These are phyloP conservation scores for Agrocybe pediades DNA, from an alignment of 768 basidiomycete genomes.

Conservation along the genomic window DNA sequence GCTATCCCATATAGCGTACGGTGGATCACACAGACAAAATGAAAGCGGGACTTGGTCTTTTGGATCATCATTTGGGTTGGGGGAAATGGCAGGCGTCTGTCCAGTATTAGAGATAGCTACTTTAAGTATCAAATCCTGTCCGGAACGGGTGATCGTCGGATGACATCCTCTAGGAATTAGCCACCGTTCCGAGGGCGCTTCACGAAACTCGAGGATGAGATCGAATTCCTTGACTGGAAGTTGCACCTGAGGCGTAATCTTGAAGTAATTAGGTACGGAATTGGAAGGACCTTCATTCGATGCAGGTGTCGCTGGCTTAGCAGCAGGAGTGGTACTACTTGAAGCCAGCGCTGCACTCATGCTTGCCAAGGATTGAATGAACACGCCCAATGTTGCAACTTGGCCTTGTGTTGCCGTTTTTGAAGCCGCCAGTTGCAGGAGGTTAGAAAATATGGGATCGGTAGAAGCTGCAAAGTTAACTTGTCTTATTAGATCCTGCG, in stretches of 20 bases:
- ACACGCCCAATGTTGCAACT: slow-evolving; percentile 65
- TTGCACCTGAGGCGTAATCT: slow-evolving; percentile 10
- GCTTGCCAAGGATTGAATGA: slow-evolving; percentile 67
- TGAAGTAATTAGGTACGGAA: slow-evolving; percentile 6
- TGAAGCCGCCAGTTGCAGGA: slow-evolving; percentile 65
- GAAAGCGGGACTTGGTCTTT: slow-evolving; percentile 29
- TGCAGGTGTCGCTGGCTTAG: slow-evolving; percentile 7
- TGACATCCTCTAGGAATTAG: slow-evolving; percentile 62
- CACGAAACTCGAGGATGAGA: slow-evolving; percentile 71
- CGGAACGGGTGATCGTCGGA: slow-evolving; percentile 43
- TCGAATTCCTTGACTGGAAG: slow-evolving; percentile 62
- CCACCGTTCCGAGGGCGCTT: slow-evolving; percentile 64
- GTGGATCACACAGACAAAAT: slow-evolving; percentile 51
- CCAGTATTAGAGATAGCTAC: slow-evolving; percentile 23
- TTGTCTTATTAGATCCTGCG: slow-evolving; percentile 58
- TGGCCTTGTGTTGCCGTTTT: slow-evolving; percentile 65
- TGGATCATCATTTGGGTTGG: not conserved
- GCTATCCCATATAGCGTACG: slow-evolving; percentile 55
- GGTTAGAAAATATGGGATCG: slow-evolving; percentile 67
- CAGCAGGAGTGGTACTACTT: slow-evolving; percentile 6
- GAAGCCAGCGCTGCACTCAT: slow-evolving; percentile 20
- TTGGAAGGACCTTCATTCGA: slow-evolving; percentile 3
- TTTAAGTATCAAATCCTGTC: slow-evolving; percentile 21
- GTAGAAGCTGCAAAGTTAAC: slow-evolving; percentile 67
- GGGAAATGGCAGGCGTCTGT: slow-evolving; percentile 32